Conservation (phyloP, 2,329 filamentous ascomycete genomes). For the Rhynchosporium graminicola region DNA sequence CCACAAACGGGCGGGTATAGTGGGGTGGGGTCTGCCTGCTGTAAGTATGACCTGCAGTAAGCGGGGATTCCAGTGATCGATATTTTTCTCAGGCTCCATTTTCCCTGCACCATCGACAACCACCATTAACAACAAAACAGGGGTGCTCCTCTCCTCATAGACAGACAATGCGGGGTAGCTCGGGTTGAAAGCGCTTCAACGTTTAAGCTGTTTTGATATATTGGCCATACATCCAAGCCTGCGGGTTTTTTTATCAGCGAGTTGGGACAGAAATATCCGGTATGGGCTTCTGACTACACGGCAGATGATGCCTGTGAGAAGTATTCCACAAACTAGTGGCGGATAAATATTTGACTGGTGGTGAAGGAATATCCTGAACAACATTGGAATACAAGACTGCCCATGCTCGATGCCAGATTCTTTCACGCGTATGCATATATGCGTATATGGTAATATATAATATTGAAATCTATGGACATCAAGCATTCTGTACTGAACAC, state of each 20-base stretch:
- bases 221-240: neutral
- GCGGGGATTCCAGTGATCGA: neutral
- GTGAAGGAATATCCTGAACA: too few relatives aligned
- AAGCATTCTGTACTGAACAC: constrained; percentile 17
- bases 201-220: neutral
- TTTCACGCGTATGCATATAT: constrained; percentile 18
- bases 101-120: neutral
- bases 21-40: neutral
- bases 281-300: neutral
- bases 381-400: neutral
- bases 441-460: constrained; percentile 28
- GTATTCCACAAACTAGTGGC: too few relatives aligned
- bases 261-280: too few relatives aligned
- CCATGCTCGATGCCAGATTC: too few relatives aligned
- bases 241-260: neutral
- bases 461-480: constrained; percentile 35
- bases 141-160: neutral
- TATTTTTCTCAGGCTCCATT: neutral
- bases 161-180: constrained; percentile 1
- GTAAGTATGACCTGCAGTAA: neutral
- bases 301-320: neutral
- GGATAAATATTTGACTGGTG: too few relatives aligned
- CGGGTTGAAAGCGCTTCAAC: neutral
- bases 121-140: neutral
- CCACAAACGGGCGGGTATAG: neutral